phyloP scores from a whole-genome alignment of 2,329 filamentous ascomycete species.

The Colletotrichum musicola region DNA sequence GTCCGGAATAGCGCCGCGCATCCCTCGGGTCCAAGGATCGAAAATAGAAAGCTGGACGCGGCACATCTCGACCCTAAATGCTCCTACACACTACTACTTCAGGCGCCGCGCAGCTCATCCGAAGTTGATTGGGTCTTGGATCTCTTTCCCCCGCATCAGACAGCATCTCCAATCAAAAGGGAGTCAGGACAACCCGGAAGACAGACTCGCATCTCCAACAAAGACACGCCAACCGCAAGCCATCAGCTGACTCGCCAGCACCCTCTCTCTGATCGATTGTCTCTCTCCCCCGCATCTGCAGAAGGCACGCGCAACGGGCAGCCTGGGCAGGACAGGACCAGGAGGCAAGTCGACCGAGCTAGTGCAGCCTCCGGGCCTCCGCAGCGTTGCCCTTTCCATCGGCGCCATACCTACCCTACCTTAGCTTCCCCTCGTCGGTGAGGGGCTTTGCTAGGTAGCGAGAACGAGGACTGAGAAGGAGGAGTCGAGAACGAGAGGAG shows the following conservation, averaged over 20 bases:
- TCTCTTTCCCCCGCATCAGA: conserved; percentile 31
- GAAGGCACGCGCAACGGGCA: conserved; percentile 16
- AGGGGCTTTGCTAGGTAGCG: conserved; percentile 18
- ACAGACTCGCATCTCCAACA: background rate
- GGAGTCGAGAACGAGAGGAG: background rate
- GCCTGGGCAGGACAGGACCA: background rate
- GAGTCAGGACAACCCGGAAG: background rate
- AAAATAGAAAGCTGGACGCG: conserved; percentile 27
- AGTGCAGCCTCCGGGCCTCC: background rate
- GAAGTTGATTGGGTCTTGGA: conserved; percentile 29
- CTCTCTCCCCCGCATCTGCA: conserved; percentile 34
- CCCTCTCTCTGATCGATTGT: conserved; percentile 4
- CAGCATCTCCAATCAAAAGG: conserved; percentile 8
- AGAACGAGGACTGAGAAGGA: too few species aligned
- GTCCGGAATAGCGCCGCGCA: conserved; percentile 37
- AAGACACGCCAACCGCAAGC: background rate
- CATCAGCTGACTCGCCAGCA: conserved; percentile 34
- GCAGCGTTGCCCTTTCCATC: background rate
- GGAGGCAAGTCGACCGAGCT: background rate
- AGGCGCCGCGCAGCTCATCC: conserved; percentile 21
- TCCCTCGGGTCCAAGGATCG: conserved; percentile 1
- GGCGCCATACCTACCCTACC: conserved; percentile 21
- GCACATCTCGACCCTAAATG: conserved; percentile 11
- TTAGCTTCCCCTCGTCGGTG: conserved; percentile 33
- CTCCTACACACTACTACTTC: conserved; percentile 3